Percentiles rank a stretch among this genome's conserved stretches.
These are phyloP conservation scores for Nelumbo lutea DNA, from an alignment of 164 flowering plant genomes.

Conservation along the genomic window DNA sequence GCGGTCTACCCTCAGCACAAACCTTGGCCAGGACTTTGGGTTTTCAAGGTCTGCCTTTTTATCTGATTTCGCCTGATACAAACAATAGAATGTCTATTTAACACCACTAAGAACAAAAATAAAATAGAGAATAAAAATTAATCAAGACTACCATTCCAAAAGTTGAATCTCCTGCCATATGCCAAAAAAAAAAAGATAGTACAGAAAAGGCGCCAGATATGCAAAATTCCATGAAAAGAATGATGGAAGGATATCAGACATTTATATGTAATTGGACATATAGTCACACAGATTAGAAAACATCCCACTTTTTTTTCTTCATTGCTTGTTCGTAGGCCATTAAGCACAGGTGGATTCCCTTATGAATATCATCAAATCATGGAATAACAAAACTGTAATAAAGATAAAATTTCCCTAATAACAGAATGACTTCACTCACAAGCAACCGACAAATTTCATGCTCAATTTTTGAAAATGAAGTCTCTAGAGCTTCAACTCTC, in stretches of 20 bases:
- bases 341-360: background rate
- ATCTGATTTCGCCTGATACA: slow-evolving; percentile 50
- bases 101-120: background rate
- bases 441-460: slow-evolving; percentile 81
- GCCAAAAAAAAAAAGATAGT: too few species aligned
- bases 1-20: slow-evolving; percentile 72
- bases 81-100: slow-evolving; percentile 7
- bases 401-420: background rate
- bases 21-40: slow-evolving; percentile 85
- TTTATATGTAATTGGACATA: too few species aligned
- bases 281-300: too few species aligned
- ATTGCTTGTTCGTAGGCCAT: too few species aligned
- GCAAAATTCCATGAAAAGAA: background rate
- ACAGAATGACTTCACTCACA: slow-evolving; percentile 41
- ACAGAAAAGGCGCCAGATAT: background rate
- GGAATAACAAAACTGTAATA: background rate
- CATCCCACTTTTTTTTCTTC: too few species aligned
- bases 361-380: background rate
- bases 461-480: slow-evolving; percentile 88
- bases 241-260: background rate
- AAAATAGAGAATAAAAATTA: background rate
- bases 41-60: slow-evolving; percentile 54
- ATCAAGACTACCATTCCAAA: background rate
- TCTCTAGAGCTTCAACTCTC: slow-evolving; percentile 89
- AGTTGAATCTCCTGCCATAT: background rate